Percentiles rank a stretch among this genome's conserved stretches.
These are phyloP conservation scores for Tetradesmus lagerheimii DNA, from an alignment of 139 green algal genomes.

Conservation along the genomic window DNA sequence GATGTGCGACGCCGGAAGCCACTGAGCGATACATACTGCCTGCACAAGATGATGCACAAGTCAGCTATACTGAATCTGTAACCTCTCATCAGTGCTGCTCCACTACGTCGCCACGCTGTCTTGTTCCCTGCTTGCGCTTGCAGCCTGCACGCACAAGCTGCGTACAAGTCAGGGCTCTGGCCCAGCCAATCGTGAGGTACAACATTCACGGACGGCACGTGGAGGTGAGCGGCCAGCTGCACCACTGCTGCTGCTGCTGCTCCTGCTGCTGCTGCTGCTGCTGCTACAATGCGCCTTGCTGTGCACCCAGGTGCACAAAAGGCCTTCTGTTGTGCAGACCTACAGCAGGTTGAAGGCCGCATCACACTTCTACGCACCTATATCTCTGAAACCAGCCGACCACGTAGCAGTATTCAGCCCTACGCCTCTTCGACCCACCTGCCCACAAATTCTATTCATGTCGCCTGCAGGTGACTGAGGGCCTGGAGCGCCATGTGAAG, in stretches of 20 bases:
- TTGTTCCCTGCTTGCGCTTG: not conserved
- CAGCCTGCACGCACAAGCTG: not conserved
- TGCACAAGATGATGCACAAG: too few relatives aligned
- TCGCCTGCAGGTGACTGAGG: not conserved
- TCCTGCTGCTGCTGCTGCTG: not conserved
- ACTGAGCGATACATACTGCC: too few relatives aligned
- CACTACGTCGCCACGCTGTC: not conserved
- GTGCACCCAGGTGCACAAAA: too few relatives aligned
- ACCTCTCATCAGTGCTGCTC: not conserved
- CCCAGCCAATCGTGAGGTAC: not conserved
- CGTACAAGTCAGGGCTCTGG: not conserved
- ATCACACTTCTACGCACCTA: too few relatives aligned
- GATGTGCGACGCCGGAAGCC: not conserved
- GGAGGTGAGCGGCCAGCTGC: not conserved
- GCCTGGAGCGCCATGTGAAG: constrained; percentile 1
- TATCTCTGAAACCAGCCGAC: too few relatives aligned
- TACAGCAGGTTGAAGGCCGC: too few relatives aligned
- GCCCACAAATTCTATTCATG: not conserved
- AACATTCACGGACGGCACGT: constrained; percentile 32
- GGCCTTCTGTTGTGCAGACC: too few relatives aligned
- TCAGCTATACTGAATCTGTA: not conserved
- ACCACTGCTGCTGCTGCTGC: not conserved
- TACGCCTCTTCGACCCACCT: too few relatives aligned
- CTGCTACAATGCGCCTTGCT: not conserved
- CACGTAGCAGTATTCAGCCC: too few relatives aligned